These are phyloP conservation scores for Stephanodiscus triporus DNA, from an alignment of 108 stramenopile genomes.

Conservation along the genomic window DNA sequence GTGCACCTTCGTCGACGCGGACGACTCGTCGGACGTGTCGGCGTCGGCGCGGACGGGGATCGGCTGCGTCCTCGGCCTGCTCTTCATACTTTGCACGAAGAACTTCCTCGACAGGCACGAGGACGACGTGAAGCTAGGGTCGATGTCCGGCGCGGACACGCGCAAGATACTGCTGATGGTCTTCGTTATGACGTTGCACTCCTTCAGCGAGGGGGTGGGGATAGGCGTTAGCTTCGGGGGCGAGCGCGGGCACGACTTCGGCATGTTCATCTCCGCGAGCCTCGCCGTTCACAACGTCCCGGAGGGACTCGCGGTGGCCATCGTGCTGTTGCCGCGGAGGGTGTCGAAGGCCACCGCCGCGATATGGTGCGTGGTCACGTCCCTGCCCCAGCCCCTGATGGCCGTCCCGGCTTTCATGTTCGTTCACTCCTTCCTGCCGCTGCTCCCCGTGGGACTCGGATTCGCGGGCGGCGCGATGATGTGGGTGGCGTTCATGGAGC, in stretches of 20 bases:
- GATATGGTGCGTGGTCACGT: slow-evolving; percentile 93
- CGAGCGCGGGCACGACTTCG: slow-evolving; percentile 84
- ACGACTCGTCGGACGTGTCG: slow-evolving; percentile 59
- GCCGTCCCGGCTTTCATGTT: slow-evolving; percentile 97
- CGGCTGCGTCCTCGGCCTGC: slow-evolving; percentile 74
- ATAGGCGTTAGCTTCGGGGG: slow-evolving; percentile 49
- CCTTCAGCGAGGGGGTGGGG: slow-evolving; percentile 92
- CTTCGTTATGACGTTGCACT: slow-evolving; percentile 98
- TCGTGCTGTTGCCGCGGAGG: slow-evolving; percentile 91
- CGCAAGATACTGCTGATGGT: slow-evolving; percentile 92
- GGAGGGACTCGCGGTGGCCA: slow-evolving; percentile 97
- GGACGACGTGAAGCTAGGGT: slow-evolving; percentile 89
- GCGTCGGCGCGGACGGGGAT: slow-evolving; percentile 58
- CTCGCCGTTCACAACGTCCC: slow-evolving; percentile 99
- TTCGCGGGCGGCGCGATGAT: slow-evolving; percentile 99
- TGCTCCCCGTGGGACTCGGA: slow-evolving; percentile 96
- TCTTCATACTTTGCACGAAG: slow-evolving; percentile 87
- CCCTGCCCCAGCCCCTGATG: slow-evolving; percentile 98
- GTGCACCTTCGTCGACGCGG: slow-evolving; percentile 67
- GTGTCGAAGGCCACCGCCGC: slow-evolving; percentile 87
- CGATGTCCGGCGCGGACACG: slow-evolving; percentile 88
- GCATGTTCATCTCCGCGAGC: slow-evolving; percentile 94
- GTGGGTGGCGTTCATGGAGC: slow-evolving; percentile 96
- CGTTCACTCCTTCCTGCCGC: slow-evolving; percentile 91
- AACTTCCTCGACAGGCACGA: slow-evolving; percentile 81